phyloP scores from a whole-genome alignment of 352 stramenopile genomes.

The Chrysophaeum taylorii region DNA sequence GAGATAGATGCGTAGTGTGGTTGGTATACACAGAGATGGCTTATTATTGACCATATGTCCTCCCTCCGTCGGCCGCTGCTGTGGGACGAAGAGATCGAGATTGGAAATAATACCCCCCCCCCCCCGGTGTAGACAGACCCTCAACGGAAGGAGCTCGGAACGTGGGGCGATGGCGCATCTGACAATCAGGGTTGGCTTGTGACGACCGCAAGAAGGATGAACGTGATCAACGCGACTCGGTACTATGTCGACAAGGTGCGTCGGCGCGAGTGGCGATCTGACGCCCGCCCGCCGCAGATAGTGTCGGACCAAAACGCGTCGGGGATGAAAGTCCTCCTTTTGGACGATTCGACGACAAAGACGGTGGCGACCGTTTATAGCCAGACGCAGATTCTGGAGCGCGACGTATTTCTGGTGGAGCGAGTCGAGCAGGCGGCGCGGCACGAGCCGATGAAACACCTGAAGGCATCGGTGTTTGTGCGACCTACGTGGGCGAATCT shows the following conservation, averaged over 20 bases:
- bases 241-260: constrained; percentile 66
- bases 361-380: constrained; percentile 87
- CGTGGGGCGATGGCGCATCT: too few relatives aligned
- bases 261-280: too few relatives aligned
- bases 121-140: too few relatives aligned
- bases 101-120: too few relatives aligned
- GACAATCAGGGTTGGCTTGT: too few relatives aligned
- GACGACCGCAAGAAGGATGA: constrained; percentile 42
- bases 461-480: constrained; percentile 64
- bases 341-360: constrained; percentile 85
- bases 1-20: too few relatives aligned
- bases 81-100: too few relatives aligned
- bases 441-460: constrained; percentile 65
- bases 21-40: too few relatives aligned
- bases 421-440: constrained; percentile 56
- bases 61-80: too few relatives aligned
- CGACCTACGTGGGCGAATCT: constrained; percentile 80
- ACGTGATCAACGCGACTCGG: constrained; percentile 54
- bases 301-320: constrained; percentile 45
- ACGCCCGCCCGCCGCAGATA: too few relatives aligned
- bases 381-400: constrained; percentile 85
- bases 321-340: constrained; percentile 92
- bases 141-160: too few relatives aligned
- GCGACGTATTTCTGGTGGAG: constrained; percentile 89
- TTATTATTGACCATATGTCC: too few relatives aligned